Evolutionary conservation across 345 rosid species (phyloP), one percentile per base, ranked within the genome.

Genomic region (Eucalyptus marginata): DNA sequence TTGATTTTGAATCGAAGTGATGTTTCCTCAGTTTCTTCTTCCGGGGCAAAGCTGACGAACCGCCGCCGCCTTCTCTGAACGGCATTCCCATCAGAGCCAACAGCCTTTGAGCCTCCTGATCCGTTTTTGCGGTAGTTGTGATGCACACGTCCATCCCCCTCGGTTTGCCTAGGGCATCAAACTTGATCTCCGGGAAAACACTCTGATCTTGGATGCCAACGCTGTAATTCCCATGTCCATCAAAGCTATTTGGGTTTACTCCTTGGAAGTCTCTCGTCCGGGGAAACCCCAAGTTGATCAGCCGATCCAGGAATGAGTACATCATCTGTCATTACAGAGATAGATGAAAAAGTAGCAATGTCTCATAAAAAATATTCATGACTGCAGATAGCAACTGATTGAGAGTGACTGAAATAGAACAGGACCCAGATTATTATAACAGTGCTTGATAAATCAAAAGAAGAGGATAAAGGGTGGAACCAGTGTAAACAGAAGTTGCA

Each of bases 71-170:
- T 89, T 95, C 99, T 92, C 94, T 93, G 90, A 97, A 97, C 5
- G 99, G 99, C 98, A 98, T 97, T 40, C 99, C 99, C 98, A 98
- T 96, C 62, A 98, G 93, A 54, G 97, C 93, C 95, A 97, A 92
- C 76, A 97, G 93, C 86, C 90, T 96, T 88, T 94, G 96, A 4
- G 93, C 98, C 94, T 97, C 98, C 94, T 94, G 92, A 88, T 98
- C 99, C 1, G 93, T 93, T 56, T 94, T 91, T n/a, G 99, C 99
- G 0, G 98, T 95, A 6, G 98, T 98, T 59, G 95, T 68, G 51
- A 97, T 96, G 94, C 99, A 97, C 50, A 98, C 95, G 87, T 98
- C 99, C 99, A 98, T 96, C 89, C 99, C 99, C 90, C 92, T 94
- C 12, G 95, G 92, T 91, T 94, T 96, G 58, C 97, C 97, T 33